Percentiles rank a stretch among this genome's conserved stretches.
Evolutionary conservation across 2,329 filamentous ascomycete genomes (phyloP).

Genomic region (Stagonosporopsis cucurbitacearum): DNA sequence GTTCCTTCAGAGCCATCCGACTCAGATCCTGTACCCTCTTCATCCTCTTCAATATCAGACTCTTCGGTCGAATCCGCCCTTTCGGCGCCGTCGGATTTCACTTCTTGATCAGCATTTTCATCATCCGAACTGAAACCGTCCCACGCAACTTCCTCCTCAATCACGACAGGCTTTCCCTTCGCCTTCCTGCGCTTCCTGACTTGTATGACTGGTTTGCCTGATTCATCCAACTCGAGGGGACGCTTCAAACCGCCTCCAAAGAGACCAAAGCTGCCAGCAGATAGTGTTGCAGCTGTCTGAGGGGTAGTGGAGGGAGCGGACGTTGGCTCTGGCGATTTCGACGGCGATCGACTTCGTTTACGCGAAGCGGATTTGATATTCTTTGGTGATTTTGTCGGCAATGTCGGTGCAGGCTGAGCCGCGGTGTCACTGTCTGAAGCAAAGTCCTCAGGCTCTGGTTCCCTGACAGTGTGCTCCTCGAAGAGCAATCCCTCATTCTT

Average conservation of each 20-base stretch:
- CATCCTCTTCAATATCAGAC: constrained; percentile 15
- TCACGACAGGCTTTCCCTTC: constrained; percentile 51
- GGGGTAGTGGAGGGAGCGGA: not conserved
- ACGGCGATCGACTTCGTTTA: constrained; percentile 30
- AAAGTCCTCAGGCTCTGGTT: constrained; percentile 31
- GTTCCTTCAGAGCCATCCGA: constrained; percentile 21
- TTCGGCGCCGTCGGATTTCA: not conserved
- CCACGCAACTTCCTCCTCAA: constrained; percentile 62
- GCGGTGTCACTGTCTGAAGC: constrained; percentile 39
- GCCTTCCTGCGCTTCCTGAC: constrained; percentile 74
- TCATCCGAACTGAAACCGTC: constrained; percentile 64
- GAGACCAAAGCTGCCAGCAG: constrained; percentile 19
- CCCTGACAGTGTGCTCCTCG: constrained; percentile 42
- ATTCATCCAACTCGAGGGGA: constrained; percentile 79
- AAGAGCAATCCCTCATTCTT: constrained; percentile 64
- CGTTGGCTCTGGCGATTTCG: constrained; percentile 17
- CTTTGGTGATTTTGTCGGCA: not conserved
- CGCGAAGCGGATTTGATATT: not conserved
- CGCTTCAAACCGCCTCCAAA: constrained; percentile 85
- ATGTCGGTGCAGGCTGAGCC: not conserved
- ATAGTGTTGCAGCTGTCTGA: constrained; percentile 8
- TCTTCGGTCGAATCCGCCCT: not conserved
- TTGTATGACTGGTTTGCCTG: constrained; percentile 80
- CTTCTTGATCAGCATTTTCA: constrained; percentile 34
- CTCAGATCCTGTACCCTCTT: constrained; percentile 9